Evolutionary conservation across 805 yeast genomes (phyloP).

Genomic region (Huiozyma naganishii): DNA sequence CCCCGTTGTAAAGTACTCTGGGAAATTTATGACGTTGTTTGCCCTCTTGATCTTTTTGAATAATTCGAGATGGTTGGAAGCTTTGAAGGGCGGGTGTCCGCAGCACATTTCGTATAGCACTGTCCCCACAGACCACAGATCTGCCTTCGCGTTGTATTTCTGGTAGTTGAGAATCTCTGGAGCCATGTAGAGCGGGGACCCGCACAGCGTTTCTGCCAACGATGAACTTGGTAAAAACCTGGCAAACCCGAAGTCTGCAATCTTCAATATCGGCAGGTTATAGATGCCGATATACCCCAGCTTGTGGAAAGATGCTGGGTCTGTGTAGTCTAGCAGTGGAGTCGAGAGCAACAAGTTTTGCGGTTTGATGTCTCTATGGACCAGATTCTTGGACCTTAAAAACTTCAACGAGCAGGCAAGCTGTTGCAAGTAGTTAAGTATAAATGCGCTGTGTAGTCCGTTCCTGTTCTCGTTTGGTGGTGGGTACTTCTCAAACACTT

Average conservation of each 20-base stretch:
- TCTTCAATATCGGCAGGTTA: slow-evolving; percentile 82
- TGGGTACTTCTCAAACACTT: slow-evolving; percentile 73
- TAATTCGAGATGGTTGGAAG: slow-evolving; percentile 85
- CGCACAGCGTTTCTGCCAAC: slow-evolving; percentile 94
- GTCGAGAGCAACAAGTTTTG: slow-evolving; percentile 70
- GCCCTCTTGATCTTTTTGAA: slow-evolving; percentile 75
- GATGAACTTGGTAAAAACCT: slow-evolving; percentile 86
- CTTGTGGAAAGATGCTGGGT: slow-evolving; percentile 47
- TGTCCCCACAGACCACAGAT: slow-evolving; percentile 96
- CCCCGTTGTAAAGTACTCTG: slow-evolving; percentile 37
- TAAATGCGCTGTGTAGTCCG: slow-evolving; percentile 72
- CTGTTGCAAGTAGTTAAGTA: slow-evolving; percentile 78
- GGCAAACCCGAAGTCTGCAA: slow-evolving; percentile 98
- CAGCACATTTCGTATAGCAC: slow-evolving; percentile 91
- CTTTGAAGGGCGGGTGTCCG: slow-evolving; percentile 94
- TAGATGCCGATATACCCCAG: slow-evolving; percentile 64
- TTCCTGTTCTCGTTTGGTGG: slow-evolving; percentile 58
- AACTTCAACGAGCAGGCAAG: slow-evolving; percentile 76
- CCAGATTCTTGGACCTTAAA: slow-evolving; percentile 70
- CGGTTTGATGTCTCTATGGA: slow-evolving; percentile 88
- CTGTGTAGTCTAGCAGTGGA: slow-evolving; percentile 44
- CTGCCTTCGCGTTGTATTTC: slow-evolving; percentile 94
- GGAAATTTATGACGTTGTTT: slow-evolving; percentile 70
- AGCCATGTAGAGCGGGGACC: slow-evolving; percentile 97
- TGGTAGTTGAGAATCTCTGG: slow-evolving; percentile 92